A percentile compares a stretch with the other conserved stretches of the same genome.
These are phyloP conservation scores for Tricholoma matsutake DNA, from an alignment of 768 basidiomycete genomes.

Conservation along the genomic window DNA sequence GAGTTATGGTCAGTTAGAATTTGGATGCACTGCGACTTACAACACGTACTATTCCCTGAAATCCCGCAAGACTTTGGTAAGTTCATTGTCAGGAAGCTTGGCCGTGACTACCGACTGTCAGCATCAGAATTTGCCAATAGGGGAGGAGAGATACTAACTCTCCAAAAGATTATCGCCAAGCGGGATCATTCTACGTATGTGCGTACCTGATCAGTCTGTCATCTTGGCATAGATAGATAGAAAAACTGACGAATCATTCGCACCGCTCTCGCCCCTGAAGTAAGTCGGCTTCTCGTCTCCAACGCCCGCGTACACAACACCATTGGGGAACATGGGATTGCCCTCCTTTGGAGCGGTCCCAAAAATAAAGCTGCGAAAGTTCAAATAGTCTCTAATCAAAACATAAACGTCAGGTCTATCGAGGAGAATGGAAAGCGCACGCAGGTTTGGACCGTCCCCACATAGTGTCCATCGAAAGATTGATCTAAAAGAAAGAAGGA, in stretches of 20 bases:
- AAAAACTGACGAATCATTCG: slow-evolving; percentile 20
- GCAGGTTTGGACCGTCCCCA: slow-evolving; percentile 4
- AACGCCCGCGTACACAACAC: slow-evolving; percentile 30
- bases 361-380: slow-evolving; percentile 33
- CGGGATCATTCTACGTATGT: slow-evolving; percentile 25
- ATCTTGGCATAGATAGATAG: background rate
- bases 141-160: slow-evolving; percentile 3
- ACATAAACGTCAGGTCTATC: background rate
- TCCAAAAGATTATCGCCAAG: slow-evolving; percentile 31
- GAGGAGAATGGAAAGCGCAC: background rate
- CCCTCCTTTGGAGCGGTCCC: slow-evolving; percentile 24
- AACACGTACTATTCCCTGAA: slow-evolving; percentile 22
- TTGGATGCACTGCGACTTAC: background rate
- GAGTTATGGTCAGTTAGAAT: background rate
- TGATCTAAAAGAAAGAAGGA: background rate
- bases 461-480: slow-evolving; percentile 2
- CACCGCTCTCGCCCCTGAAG: slow-evolving; percentile 31
- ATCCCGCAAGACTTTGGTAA: slow-evolving; percentile 29
- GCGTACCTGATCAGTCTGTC: background rate
- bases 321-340: slow-evolving; percentile 28
- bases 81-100: slow-evolving; percentile 23
- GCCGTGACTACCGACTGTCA: slow-evolving; percentile 1
- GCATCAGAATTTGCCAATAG: background rate
- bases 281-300: slow-evolving; percentile 24
- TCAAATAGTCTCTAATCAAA: slow-evolving; percentile 25